These are phyloP conservation scores for Blastobotrys aristatus DNA, from an alignment of 1,139 yeast species.

Conservation along the genomic window DNA sequence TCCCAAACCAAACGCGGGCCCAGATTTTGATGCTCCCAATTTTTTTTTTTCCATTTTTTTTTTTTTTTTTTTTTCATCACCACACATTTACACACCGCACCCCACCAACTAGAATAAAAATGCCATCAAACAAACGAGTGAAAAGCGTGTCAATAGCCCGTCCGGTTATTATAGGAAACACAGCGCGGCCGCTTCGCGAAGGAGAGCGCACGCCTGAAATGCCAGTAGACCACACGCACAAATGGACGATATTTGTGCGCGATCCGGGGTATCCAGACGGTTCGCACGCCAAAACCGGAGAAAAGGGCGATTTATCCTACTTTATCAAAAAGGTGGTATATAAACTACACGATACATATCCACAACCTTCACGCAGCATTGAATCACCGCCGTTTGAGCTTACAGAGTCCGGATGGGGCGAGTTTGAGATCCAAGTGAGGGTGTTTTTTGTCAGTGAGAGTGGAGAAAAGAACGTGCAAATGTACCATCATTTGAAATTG, in stretches of 20 bases:
- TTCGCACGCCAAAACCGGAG: conserved; percentile 13
- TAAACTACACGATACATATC: conserved; percentile 91
- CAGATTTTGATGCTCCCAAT: no score
- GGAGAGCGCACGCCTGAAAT: conserved; percentile 51
- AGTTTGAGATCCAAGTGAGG: conserved; percentile 86
- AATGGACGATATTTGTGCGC: conserved; percentile 89
- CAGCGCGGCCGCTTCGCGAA: conserved; percentile 66
- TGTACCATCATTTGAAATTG: conserved; percentile 83
- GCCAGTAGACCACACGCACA: conserved; percentile 88
- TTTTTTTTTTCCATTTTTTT: neutral
- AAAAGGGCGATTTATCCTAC: conserved; percentile 66
- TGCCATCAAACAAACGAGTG: conserved; percentile 6
- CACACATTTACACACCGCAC: neutral
- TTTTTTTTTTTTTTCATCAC: conserved; percentile 1
- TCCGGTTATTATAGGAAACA: conserved; percentile 84
- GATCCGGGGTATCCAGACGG: conserved; percentile 57
- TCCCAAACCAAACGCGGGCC: no score
- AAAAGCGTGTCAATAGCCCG: conserved; percentile 73
- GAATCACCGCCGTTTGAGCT: conserved; percentile 92
- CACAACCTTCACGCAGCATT: conserved; percentile 73
- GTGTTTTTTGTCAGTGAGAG: conserved; percentile 81
- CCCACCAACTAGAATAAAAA: neutral
- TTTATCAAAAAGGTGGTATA: conserved; percentile 87
- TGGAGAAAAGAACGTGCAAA: conserved; percentile 78
- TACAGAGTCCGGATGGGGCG: conserved; percentile 99